Evolutionary conservation across 805 yeast species (phyloP), one percentile per base, ranked within the genome.

Genomic region (Candida xyloterini): DNA sequence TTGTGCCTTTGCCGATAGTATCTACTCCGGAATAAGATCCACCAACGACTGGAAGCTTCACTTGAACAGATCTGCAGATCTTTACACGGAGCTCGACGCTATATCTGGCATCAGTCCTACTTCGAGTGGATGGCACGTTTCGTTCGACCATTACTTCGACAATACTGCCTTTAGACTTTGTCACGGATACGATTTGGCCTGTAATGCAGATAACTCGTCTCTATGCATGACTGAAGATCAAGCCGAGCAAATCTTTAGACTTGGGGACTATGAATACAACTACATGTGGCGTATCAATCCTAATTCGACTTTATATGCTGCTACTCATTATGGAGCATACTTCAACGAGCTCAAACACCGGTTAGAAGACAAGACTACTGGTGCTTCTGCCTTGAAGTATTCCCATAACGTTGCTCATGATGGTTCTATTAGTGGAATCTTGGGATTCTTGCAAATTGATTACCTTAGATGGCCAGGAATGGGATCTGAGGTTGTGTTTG

Each of bases 391-490:
- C 2, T 36, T 60, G 26, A 56, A 52, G 38, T 69, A 65, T 50
- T 61, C 59, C 33, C 74, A 69, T 44, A 68, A 64, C 35, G 57
- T 69, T 46, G 73, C 68, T 3, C 73, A 70, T 50, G 68, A 67
- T 53, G 67, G 75, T 18, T 59, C 70, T 14, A 40, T 67, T 28
- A 47, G 63, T 7, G 62, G 58, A 5, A 44, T 62, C 28, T 52
- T 66, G 10, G 66, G 67, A 1, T 58, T 67, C 20, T 55, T 69
- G 15, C 64, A 65, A 22, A 50, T 65, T 16, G 50, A 51, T 13
- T 42, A 43, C 15, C 58, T 69, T 42, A 58, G 70, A 47, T 69
- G 74, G 74, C 74, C 74, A 10, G 74, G 73, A 6, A 68, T 69
- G 73, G 74, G 73, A n/a, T 47, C 73, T 18, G 69, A 69, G 35